A percentile compares a stretch with the other conserved stretches of the same genome.
phyloP scores from a whole-genome alignment of 257 asterid species.

The Rehmannia glutinosa region DNA sequence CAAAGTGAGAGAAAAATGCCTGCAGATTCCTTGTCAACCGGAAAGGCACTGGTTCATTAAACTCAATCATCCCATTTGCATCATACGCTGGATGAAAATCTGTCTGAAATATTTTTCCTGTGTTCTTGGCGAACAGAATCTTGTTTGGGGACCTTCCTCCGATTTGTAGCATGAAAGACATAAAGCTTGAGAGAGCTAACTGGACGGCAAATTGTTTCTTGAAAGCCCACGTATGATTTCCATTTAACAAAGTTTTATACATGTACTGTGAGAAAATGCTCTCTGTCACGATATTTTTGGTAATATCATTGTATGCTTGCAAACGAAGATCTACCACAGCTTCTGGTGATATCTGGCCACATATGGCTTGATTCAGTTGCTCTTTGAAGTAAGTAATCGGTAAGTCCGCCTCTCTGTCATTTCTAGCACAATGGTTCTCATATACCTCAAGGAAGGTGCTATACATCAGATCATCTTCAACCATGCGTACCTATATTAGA shows the following conservation, averaged over 20 bases:
- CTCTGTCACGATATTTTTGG: conserved; percentile 76
- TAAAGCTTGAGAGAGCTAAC: conserved; percentile 92
- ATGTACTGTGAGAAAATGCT: conserved; percentile 96
- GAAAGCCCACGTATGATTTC: conserved; percentile 95
- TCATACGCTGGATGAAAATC: conserved; percentile 99
- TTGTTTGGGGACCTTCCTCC: conserved; percentile 99
- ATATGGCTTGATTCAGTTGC: conserved; percentile 94
- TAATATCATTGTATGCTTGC: conserved; percentile 83
- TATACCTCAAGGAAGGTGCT: conserved; percentile 97
- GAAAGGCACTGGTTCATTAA: conserved; percentile 94
- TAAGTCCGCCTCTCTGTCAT: conserved; percentile 85
- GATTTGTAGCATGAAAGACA: conserved; percentile 94
- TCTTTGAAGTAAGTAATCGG: conserved; percentile 92
- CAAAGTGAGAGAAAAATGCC: conserved; percentile 92
- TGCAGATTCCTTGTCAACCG: conserved; percentile 95
- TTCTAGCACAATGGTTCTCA: conserved; percentile 97
- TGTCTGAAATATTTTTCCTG: conserved; percentile 94
- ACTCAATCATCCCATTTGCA: conserved; percentile 94
- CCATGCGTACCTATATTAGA: conserved; percentile 84
- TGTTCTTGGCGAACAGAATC: conserved; percentile 93
- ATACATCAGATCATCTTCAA: conserved; percentile 96
- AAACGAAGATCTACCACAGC: conserved; percentile 97
- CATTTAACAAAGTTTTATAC: conserved; percentile 88
- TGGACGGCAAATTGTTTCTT: conserved; percentile 96
- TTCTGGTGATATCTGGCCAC: conserved; percentile 91